Evolutionary conservation across 768 basidiomycete species (phyloP).

Genomic region (Hemileccinum impolitum): DNA sequence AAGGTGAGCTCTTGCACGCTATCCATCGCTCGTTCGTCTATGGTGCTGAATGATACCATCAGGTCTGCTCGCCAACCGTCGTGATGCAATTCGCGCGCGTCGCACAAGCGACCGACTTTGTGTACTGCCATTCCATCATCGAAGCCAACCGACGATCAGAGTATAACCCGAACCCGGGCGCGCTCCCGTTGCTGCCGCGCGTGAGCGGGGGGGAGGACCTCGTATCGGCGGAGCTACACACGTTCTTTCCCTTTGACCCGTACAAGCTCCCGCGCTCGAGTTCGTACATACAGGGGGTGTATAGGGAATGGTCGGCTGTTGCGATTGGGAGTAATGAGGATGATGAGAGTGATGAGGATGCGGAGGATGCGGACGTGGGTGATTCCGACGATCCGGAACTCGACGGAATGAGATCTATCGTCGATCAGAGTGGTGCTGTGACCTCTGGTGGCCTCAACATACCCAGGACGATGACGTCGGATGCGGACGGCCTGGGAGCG

Average conservation of each 20-base stretch:
- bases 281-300: constrained; percentile 75
- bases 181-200: constrained; percentile 16
- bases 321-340: constrained; percentile 67
- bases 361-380: constrained; percentile 21
- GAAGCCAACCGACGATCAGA: constrained; percentile 80
- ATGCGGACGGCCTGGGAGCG: constrained; percentile 55
- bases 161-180: constrained; percentile 32
- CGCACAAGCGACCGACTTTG: constrained; percentile 84
- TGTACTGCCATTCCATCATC: constrained; percentile 92
- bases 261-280: constrained; percentile 83
- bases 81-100: constrained; percentile 92
- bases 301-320: constrained; percentile 87
- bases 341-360: constrained; percentile 62
- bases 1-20: constrained; percentile 35
- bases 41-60: no score
- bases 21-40: no score
- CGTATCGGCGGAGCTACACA: constrained; percentile 70
- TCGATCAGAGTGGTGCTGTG: no score
- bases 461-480: constrained; percentile 10
- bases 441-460: no score
- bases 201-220: constrained; percentile 35
- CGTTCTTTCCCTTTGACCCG: constrained; percentile 98
- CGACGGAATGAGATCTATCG: no score
- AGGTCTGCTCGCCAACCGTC: constrained; percentile 90
- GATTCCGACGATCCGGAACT: no score